Conservation (phyloP, 768 basidiomycete genomes). For the Naganishia kalamii region DNA sequence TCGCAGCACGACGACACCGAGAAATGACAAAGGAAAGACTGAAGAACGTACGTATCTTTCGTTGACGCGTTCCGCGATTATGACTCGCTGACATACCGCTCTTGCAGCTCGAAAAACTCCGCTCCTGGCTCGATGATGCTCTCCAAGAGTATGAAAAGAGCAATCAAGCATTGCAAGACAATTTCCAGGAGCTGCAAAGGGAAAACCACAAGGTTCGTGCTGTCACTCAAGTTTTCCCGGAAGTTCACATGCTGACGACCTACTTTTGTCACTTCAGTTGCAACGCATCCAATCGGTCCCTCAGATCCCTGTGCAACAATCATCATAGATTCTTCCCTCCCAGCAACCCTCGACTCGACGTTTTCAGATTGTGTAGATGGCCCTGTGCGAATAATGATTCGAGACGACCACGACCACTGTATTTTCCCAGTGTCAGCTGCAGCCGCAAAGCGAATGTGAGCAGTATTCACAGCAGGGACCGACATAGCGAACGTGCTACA, state of each 20-base stretch:
- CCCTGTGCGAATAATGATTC: too few species aligned
- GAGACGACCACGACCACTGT: too few species aligned
- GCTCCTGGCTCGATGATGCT: conserved; percentile 8
- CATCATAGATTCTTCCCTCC: background rate
- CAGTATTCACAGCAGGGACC: too few species aligned
- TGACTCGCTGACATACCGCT: background rate
- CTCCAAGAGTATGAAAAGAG: conserved; percentile 17
- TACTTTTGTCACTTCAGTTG: background rate
- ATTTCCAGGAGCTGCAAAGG: background rate
- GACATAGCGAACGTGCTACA: too few species aligned
- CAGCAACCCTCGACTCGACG: too few species aligned
- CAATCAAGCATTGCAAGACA: conserved; percentile 14
- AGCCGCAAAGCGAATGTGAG: too few species aligned
- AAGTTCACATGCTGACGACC: too few species aligned
- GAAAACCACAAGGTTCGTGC: conserved; percentile 12
- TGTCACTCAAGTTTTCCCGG: too few species aligned
- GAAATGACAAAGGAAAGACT: conserved; percentile 22
- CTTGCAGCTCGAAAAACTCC: conserved; percentile 11
- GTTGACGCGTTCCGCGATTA: background rate
- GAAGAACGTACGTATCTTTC: conserved; percentile 3
- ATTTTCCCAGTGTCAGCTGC: too few species aligned
- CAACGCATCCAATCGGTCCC: background rate
- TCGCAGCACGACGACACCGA: conserved; percentile 19
- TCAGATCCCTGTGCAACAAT: too few species aligned
- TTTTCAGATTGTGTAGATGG: too few species aligned